phyloP scores from a whole-genome alignment of 306 rosid species.

The Castanospermum australe region DNA sequence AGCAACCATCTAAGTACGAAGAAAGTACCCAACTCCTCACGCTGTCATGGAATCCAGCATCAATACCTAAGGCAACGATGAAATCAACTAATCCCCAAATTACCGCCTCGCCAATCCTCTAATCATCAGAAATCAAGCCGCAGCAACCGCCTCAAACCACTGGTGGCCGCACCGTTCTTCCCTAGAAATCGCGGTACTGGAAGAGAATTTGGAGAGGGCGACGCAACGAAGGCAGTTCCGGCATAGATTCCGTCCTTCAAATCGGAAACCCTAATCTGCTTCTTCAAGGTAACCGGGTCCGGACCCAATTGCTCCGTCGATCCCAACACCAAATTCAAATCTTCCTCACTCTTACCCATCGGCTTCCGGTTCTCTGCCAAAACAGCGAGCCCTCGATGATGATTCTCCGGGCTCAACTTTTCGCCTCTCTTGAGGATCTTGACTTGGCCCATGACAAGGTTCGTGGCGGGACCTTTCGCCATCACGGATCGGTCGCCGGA shows the following conservation, averaged over 20 bases:
- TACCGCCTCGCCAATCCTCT: neutral
- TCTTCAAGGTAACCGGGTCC: conserved; percentile 57
- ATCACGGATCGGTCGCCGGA: conserved; percentile 9
- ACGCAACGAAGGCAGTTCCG: conserved; percentile 52
- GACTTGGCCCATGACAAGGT: conserved; percentile 62
- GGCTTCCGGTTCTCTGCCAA: neutral
- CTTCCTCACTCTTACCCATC: conserved; percentile 1
- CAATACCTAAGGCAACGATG: neutral
- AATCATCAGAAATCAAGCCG: conserved; percentile 48
- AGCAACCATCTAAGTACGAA: conserved; percentile 15
- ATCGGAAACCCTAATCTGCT: conserved; percentile 59
- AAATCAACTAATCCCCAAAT: too few species aligned
- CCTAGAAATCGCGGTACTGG: conserved; percentile 64
- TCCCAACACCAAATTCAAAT: conserved; percentile 47
- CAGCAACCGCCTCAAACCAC: conserved; percentile 55
- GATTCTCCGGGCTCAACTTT: conserved; percentile 28
- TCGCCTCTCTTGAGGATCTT: conserved; percentile 89
- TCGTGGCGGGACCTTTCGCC: conserved; percentile 24
- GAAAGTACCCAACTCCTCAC: neutral
- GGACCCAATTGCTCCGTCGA: conserved; percentile 75
- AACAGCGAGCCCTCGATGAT: neutral
- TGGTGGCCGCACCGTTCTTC: conserved; percentile 54
- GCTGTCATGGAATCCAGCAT: neutral
- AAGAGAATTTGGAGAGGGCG: conserved; percentile 82
- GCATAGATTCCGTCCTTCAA: conserved; percentile 51